These are phyloP conservation scores for sorghum (Sorghum bicolor) DNA, from an alignment of 176 grass and related monocot genomes.

Conservation along the genomic window DNA sequence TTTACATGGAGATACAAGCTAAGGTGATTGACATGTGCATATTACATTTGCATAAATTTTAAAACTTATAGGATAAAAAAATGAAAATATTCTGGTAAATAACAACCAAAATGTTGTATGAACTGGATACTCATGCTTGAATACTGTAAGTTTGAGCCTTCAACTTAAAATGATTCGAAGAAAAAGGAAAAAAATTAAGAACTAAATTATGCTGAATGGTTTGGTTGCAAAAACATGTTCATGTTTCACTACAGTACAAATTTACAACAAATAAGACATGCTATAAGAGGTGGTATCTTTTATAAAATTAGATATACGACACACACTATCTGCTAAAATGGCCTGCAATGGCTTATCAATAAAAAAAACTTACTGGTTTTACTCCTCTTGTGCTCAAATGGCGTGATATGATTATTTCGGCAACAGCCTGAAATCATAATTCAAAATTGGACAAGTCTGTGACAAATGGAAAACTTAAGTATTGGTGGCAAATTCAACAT, in stretches of 20 bases:
- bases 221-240: neutral
- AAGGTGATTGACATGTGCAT: neutral
- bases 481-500: neutral
- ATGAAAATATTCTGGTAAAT: neutral
- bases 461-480: neutral
- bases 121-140: neutral
- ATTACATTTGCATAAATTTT: neutral
- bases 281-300: neutral
- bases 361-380: slow-evolving; percentile 60
- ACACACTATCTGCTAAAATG: neutral
- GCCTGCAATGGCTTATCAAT: neutral
- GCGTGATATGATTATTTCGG: slow-evolving; percentile 82
- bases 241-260: neutral
- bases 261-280: neutral
- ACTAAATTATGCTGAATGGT: neutral
- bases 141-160: neutral
- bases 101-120: neutral
- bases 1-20: neutral
- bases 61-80: slow-evolving; percentile 12
- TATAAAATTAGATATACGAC: neutral
- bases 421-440: slow-evolving; percentile 69
- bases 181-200: neutral
- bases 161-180: neutral
- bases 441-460: slow-evolving; percentile 5
- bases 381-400: slow-evolving; percentile 69